A percentile compares a stretch with the other conserved stretches of the same genome.
phyloP scores from a whole-genome alignment of 768 basidiomycete species.

The Mycena galopus region DNA sequence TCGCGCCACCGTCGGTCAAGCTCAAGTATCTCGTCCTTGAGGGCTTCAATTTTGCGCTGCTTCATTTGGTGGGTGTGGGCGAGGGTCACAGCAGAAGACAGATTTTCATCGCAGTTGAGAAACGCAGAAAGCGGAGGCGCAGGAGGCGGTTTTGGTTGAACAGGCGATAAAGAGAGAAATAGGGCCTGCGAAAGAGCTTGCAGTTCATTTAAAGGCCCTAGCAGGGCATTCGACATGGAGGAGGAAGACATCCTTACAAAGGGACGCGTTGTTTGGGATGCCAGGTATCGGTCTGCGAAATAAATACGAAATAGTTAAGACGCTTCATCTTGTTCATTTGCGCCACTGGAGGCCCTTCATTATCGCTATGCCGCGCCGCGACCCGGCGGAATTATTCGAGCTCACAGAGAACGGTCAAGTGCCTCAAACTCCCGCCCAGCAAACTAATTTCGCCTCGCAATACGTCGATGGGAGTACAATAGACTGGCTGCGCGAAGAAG shows the following conservation, averaged over 20 bases:
- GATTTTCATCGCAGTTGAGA: slow-evolving; percentile 69
- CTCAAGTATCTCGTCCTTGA: slow-evolving; percentile 78
- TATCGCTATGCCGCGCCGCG: slow-evolving; percentile 24
- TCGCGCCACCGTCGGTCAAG: slow-evolving; percentile 78
- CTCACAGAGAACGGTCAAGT: slow-evolving; percentile 60
- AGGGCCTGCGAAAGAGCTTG: slow-evolving; percentile 76
- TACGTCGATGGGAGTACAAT: slow-evolving; percentile 75
- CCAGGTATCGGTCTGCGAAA: not conserved
- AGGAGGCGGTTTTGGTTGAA: slow-evolving; percentile 72
- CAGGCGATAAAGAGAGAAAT: slow-evolving; percentile 80
- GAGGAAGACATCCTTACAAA: slow-evolving; percentile 28
- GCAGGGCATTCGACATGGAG: slow-evolving; percentile 74
- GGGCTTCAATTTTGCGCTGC: slow-evolving; percentile 78
- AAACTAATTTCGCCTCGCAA: slow-evolving; percentile 45
- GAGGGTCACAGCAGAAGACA: slow-evolving; percentile 75
- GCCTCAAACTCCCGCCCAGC: slow-evolving; percentile 41
- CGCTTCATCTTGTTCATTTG: too few relatives aligned
- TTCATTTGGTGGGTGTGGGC: slow-evolving; percentile 81
- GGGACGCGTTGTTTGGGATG: slow-evolving; percentile 20
- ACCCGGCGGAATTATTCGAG: slow-evolving; percentile 58
- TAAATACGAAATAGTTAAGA: too few relatives aligned
- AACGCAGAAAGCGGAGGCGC: slow-evolving; percentile 72
- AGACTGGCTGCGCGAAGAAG: slow-evolving; percentile 79
- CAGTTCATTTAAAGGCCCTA: slow-evolving; percentile 72
- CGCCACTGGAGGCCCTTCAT: not conserved